These are phyloP conservation scores for Coccomyxa sp. DNA, from an alignment of 139 green algal species.

Conservation along the genomic window DNA sequence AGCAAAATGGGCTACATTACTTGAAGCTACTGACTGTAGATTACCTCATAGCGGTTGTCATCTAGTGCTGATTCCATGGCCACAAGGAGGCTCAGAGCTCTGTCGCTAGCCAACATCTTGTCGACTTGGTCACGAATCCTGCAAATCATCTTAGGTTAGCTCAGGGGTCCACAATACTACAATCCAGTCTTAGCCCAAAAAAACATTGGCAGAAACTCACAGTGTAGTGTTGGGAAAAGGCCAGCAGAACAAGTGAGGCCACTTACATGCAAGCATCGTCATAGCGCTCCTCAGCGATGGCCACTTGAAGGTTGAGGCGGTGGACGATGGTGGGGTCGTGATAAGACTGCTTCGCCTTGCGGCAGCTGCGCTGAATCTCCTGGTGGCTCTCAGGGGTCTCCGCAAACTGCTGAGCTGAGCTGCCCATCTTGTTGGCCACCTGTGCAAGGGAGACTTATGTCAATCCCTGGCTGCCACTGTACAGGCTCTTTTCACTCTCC, in stretches of 20 bases:
- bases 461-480: too few species aligned
- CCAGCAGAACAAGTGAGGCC: background rate
- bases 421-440: constrained; percentile 12
- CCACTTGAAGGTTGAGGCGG: constrained; percentile 75
- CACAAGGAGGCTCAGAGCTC: constrained; percentile 29
- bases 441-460: background rate
- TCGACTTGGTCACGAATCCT: constrained; percentile 52
- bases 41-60: constrained; percentile 47
- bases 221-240: too few species aligned
- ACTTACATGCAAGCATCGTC: constrained; percentile 48
- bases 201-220: too few species aligned
- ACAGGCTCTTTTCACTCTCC: too few species aligned
- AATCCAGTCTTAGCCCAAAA: too few species aligned
- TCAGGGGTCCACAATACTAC: background rate
- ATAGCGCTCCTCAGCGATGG: constrained; percentile 76
- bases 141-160: background rate
- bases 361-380: constrained; percentile 61
- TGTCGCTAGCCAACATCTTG: constrained; percentile 35
- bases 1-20: too few species aligned
- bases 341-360: constrained; percentile 58
- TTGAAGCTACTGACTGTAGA: background rate
- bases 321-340: constrained; percentile 71
- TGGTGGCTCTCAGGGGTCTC: background rate
- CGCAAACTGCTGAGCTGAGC: background rate
- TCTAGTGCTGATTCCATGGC: constrained; percentile 56